Percentiles rank a stretch among this genome's conserved stretches.
phyloP scores from a whole-genome alignment of 2,329 filamentous ascomycete genomes.

The Pseudopyricularia cyperi region DNA sequence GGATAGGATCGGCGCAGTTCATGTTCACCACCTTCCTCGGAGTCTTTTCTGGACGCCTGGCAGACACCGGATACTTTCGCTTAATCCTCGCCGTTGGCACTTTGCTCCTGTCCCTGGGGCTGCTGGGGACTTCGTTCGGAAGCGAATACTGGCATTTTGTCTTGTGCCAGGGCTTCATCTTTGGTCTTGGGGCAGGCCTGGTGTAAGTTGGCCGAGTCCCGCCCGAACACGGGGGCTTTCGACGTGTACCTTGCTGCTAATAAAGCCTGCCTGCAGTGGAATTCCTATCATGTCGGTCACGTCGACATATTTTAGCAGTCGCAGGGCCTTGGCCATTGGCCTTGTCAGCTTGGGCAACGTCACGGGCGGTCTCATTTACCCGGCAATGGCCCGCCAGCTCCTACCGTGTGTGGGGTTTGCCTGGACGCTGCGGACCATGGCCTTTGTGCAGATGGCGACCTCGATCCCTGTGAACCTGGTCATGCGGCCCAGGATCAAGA shows the following conservation, averaged over 20 bases:
- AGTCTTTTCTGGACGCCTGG: slow-evolving; percentile 6
- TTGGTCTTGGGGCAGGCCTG: slow-evolving; percentile 21
- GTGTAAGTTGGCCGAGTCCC: slow-evolving; percentile 9
- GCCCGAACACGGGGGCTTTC: no score
- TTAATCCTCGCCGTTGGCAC: slow-evolving; percentile 5
- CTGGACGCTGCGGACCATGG: slow-evolving; percentile 24
- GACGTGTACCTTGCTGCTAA: no score
- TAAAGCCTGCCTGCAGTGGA: slow-evolving; percentile 5
- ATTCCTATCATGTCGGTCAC: slow-evolving; percentile 20
- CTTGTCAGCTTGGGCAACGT: slow-evolving; percentile 19
- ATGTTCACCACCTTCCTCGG: slow-evolving; percentile 7
- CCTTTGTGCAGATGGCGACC: slow-evolving; percentile 22
- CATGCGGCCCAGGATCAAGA: slow-evolving; percentile 20
- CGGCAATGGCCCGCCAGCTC: slow-evolving; percentile 21
- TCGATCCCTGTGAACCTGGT: slow-evolving; percentile 16
- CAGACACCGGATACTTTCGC: slow-evolving; percentile 8
- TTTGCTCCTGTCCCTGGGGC: slow-evolving; percentile 3
- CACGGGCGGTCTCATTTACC: slow-evolving; percentile 24
- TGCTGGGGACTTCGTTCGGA: slow-evolving; percentile 6
- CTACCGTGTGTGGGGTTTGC: slow-evolving; percentile 20
- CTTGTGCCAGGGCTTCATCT: slow-evolving; percentile 22
- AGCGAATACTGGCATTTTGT: slow-evolving; percentile 10
- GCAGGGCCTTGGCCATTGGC: slow-evolving; percentile 18
- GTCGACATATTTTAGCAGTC: slow-evolving; percentile 22
- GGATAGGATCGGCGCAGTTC: slow-evolving; percentile 9